phyloP scores from a whole-genome alignment of 1,139 yeast species.

The Eremothecium cymbalariae region DNA sequence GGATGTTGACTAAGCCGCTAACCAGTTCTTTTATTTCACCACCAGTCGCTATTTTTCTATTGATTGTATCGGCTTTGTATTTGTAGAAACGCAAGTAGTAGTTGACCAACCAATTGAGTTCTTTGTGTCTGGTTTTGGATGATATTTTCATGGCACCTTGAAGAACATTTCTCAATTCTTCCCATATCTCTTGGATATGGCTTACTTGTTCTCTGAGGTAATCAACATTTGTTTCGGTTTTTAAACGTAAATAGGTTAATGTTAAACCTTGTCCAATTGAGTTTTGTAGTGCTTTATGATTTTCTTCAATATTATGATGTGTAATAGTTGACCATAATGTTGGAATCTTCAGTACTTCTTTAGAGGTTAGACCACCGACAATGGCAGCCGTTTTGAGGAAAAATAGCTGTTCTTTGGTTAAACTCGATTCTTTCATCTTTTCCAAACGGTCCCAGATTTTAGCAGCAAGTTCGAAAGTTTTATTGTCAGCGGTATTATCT shows the following conservation, averaged over 20 bases:
- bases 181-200: slow-evolving; percentile 4
- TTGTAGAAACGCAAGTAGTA: slow-evolving; percentile 1
- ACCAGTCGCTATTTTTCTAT: slow-evolving; percentile 1
- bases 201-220: slow-evolving; percentile 3
- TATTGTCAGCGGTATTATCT: slow-evolving; percentile 1
- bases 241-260: slow-evolving; percentile 1
- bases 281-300: neutral
- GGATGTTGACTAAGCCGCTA: slow-evolving; percentile 1
- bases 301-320: neutral
- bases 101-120: slow-evolving; percentile 4
- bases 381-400: slow-evolving; percentile 4
- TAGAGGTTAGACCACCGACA: slow-evolving; percentile 2
- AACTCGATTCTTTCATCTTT: neutral
- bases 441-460: slow-evolving; percentile 3
- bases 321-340: neutral
- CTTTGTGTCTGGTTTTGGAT: slow-evolving; percentile 1
- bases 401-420: slow-evolving; percentile 2
- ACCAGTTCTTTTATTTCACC: slow-evolving; percentile 1
- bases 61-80: slow-evolving; percentile 2
- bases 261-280: slow-evolving; percentile 2
- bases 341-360: neutral
- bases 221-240: neutral
- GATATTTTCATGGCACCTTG: slow-evolving; percentile 2
- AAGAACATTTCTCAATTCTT: slow-evolving; percentile 1
- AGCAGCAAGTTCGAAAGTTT: slow-evolving; percentile 1